Evolutionary conservation across 1,139 yeast genomes (phyloP).

Genomic region (Magnusiomyces sp.): DNA sequence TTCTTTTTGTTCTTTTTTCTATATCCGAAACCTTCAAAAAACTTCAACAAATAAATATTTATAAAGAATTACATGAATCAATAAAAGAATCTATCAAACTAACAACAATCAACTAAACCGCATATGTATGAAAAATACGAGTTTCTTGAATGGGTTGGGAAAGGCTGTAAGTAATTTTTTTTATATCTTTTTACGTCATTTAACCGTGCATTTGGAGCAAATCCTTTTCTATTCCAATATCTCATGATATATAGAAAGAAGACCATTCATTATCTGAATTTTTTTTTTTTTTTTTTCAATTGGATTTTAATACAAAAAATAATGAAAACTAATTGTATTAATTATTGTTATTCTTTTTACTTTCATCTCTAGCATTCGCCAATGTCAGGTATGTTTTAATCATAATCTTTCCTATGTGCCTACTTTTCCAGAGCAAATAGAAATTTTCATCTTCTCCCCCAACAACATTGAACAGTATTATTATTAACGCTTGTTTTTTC

Average conservation of each 20-base stretch:
- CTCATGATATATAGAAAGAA: not conserved
- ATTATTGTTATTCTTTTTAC: not conserved
- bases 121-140: conserved; percentile 1
- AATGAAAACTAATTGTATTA: not conserved
- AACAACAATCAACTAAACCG: not conserved
- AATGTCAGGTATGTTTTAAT: conserved; percentile 3
- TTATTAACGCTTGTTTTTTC: not conserved
- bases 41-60: no score
- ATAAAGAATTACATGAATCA: no score
- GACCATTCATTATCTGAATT: not conserved
- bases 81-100: not conserved
- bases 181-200: not conserved
- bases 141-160: conserved; percentile 8
- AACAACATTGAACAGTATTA: not conserved
- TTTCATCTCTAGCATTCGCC: not conserved
- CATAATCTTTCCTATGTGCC: not conserved
- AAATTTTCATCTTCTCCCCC: not conserved
- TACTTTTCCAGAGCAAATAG: not conserved
- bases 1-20: not conserved
- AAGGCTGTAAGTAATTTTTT: conserved; percentile 10
- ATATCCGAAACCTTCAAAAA: not conserved
- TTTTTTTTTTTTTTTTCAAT: not conserved
- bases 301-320: not conserved
- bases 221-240: no score
- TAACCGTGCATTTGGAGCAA: no score